Evolutionary conservation across 2,329 filamentous ascomycete species (phyloP), one percentile per base, ranked within the genome.

Genomic region (Lachnellula willkommii): DNA sequence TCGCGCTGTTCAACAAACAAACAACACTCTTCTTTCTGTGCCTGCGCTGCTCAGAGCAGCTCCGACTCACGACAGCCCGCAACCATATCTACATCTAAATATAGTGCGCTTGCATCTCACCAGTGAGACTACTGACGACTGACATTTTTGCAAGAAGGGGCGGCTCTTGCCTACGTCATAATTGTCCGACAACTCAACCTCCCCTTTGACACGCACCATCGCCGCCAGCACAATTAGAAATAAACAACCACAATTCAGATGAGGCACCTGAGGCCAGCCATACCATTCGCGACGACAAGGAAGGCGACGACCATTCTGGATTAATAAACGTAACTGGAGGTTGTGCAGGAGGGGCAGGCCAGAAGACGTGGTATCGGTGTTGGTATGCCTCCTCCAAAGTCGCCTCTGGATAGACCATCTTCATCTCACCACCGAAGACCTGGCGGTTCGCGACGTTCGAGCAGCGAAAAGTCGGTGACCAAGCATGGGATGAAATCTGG

Each of bases 301-400:
- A 45, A 45, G 42, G 11, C 17, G 26, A 36, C 36, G 49, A 35
- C 20, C 53, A 54, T 36, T 43, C 54, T 60, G 57, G 55, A 60
- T 52, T 42, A 50, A 50, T 47, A 17, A 50, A 47, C 52, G 56
- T 40, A 32, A 24, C 32, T 24, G 11, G 50, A 42, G 26, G 48
- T 46, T 53, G 55, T 57, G 59, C 43, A 40, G 50, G 55, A 52
- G 56, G 55, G 53, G 22, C 50, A 50, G 37, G 50, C 52, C 48
- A 60, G 57, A 47, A 14, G 42, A 32, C 28, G 28, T 32, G 28
- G 8, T 28, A 11, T 32, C 28, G 61, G 58, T 50, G 56, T 58
- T 56, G 65, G 65, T 57, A 70, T 69, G 67, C 67, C 65, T 59
- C 54, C 63, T 58, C 66, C 66, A 46, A 65, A 68, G 56, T 68